Evolutionary conservation across 169 alveolate genomes (phyloP).

Genomic region (Cryptosporidium muris): DNA sequence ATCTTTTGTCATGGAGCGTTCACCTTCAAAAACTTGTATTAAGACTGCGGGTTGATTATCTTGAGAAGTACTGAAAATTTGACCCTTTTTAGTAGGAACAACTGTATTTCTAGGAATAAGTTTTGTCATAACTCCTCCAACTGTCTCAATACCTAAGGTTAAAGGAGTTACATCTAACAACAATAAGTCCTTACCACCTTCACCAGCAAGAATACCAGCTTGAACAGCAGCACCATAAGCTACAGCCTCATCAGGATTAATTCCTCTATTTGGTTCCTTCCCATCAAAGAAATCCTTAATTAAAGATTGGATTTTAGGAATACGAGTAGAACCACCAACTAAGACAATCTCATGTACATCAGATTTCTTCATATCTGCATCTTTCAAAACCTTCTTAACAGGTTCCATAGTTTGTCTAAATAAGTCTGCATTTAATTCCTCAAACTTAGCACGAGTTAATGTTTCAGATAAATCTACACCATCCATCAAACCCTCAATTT

Average conservation of each 20-base stretch:
- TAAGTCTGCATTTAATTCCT: conserved; percentile 88
- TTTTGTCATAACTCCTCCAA: conserved; percentile 95
- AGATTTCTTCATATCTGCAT: conserved; percentile 85
- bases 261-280: conserved; percentile 91
- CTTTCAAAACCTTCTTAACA: conserved; percentile 88
- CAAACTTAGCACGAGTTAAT: conserved; percentile 92
- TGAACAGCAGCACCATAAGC: conserved; percentile 97
- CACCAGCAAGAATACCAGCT: conserved; percentile 93
- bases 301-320: conserved; percentile 91
- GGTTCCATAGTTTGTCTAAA: conserved; percentile 89
- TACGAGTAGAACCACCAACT: conserved; percentile 95
- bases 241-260: conserved; percentile 95
- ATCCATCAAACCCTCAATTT: conserved; percentile 86
- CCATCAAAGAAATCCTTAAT: conserved; percentile 92
- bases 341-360: conserved; percentile 95
- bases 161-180: conserved; percentile 95
- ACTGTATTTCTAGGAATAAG: conserved; percentile 93
- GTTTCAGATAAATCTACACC: conserved; percentile 89
- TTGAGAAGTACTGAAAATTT: conserved; percentile 93
- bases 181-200: conserved; percentile 88
- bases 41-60: conserved; percentile 95
- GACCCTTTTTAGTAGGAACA: conserved; percentile 95
- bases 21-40: conserved; percentile 95
- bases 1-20: conserved; percentile 96
- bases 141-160: conserved; percentile 95